Base-by-base conservation (phyloP, 2,329 filamentous ascomycete genomes). In the Paecilomyces niveus region DNA sequence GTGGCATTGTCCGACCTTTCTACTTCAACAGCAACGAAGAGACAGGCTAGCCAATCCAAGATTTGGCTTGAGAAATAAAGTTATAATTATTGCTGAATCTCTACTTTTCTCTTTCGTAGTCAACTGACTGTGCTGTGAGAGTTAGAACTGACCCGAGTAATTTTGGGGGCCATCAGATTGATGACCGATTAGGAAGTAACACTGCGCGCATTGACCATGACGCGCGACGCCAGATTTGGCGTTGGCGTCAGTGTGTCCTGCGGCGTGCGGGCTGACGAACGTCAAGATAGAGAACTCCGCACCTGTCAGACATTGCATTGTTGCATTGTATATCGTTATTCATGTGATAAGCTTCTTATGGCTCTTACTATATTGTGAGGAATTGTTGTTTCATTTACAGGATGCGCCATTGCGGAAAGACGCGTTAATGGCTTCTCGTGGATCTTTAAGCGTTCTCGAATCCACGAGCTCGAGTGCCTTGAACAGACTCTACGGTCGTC, bases 381-480 rank as follows among this genome's bases (percentile, higher is more conserved):
- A 18, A 18, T 21, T 45, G 15, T 45, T 18, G 5, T 45, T 18
- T 45, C 9, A 18, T 21, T 45, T 45, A n/a, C 61, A 68, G 33
- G 54, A 70, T 70, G 68, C 59, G 29, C 58, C 63, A 59, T 51
- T 54, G 58, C 58, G 63, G 56, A 54, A 65, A 63, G 57, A 67
- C 64, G 63, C 64, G 65, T 70, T 63, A 65, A 76, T 76, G 74
- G 69, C 73, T 64, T 71, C 72, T 63, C 68, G 66, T 61, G 63
- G 61, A 59, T 63, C 62, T 57, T 61, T 66, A 58, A 65, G 63
- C 62, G 64, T 68, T 56, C 68, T 74, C 57, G 68, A 74, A 66
- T 65, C 72, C 54, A 65, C 73, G 62, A 70, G 65, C 58, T 63
- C 65, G n/a, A 64, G 64, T 32, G 62, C 70, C 33, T 62, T 73